A percentile compares a stretch with the other conserved stretches of the same genome.
Evolutionary conservation across 1,284 basidiomycete species (phyloP).

Genomic region (Moniliophthora roreri): DNA sequence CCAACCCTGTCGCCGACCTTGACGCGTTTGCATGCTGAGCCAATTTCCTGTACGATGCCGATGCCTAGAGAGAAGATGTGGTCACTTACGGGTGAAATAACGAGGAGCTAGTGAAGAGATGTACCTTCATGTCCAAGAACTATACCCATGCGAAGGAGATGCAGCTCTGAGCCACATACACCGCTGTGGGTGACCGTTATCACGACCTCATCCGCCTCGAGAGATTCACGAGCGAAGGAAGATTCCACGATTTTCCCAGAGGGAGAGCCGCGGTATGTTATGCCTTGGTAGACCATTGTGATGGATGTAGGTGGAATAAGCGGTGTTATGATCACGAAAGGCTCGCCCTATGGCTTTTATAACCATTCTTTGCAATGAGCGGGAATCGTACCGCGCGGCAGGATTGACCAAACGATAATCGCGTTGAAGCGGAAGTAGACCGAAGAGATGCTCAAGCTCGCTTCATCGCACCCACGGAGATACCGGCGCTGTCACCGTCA

Average conservation of each 20-base stretch:
- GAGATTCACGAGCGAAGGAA: background rate
- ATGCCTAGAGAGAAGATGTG: constrained; percentile 23
- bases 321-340: too few species aligned
- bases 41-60: constrained; percentile 47
- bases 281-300: too few species aligned
- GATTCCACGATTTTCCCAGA: background rate
- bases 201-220: background rate
- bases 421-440: too few species aligned
- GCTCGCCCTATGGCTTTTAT: too few species aligned
- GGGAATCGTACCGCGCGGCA: too few species aligned
- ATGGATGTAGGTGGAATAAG: too few species aligned
- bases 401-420: too few species aligned
- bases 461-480: too few species aligned
- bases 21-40: constrained; percentile 45
- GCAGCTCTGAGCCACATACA: background rate
- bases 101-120: too few species aligned
- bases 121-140: constrained; percentile 50
- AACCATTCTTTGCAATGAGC: too few species aligned
- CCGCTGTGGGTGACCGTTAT: constrained; percentile 1
- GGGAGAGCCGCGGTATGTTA: background rate
- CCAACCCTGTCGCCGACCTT: constrained; percentile 35
- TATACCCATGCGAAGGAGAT: constrained; percentile 19
- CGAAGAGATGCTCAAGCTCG: too few species aligned
- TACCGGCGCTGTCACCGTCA: too few species aligned
- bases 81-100: background rate